These are phyloP conservation scores for Daldinia concentrica DNA, from an alignment of 495 filamentous ascomycete genomes.

Conservation along the genomic window DNA sequence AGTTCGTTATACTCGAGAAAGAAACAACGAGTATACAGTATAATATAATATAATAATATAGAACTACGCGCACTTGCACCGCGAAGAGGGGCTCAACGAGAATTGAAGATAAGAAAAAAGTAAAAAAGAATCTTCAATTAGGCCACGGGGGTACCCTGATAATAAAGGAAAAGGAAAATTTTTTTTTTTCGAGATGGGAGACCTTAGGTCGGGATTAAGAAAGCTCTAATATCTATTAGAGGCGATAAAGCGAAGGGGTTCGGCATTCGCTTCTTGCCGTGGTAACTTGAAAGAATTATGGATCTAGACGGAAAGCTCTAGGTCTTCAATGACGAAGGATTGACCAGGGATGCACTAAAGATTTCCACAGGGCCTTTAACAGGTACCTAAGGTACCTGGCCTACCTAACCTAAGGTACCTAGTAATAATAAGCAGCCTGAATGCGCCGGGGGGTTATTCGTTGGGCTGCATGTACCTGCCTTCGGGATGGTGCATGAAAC, in stretches of 20 bases:
- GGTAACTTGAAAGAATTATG: conserved; percentile 12
- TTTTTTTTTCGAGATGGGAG: too few relatives aligned
- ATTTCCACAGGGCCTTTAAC: conserved; percentile 14
- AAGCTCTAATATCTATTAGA: conserved; percentile 25
- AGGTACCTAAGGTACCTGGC: too few relatives aligned
- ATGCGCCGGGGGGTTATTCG: background rate
- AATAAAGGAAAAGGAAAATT: conserved; percentile 32
- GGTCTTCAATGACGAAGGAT: conserved; percentile 38
- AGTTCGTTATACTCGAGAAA: conserved; percentile 3
- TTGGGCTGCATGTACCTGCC: conserved; percentile 17
- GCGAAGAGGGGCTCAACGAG: conserved; percentile 6
- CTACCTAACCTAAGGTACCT: too few relatives aligned
- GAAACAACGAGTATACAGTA: conserved; percentile 14
- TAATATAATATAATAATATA: conserved; percentile 1
- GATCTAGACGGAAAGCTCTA: conserved; percentile 19
- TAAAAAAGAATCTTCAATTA: conserved; percentile 6
- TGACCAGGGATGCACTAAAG: conserved; percentile 15
- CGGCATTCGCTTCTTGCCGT: conserved; percentile 40
- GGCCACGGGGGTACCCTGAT: conserved; percentile 22
- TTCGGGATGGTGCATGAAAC: conserved; percentile 46
- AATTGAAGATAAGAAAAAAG: conserved; percentile 21
- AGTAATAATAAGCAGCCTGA: conserved; percentile 8
- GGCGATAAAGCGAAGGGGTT: conserved; percentile 26
- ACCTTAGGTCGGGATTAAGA: conserved; percentile 23
- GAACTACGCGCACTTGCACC: conserved; percentile 17